Base-by-base conservation (phyloP, 2,329 filamentous ascomycete species). In the Colletotrichum aenigma region DNA sequence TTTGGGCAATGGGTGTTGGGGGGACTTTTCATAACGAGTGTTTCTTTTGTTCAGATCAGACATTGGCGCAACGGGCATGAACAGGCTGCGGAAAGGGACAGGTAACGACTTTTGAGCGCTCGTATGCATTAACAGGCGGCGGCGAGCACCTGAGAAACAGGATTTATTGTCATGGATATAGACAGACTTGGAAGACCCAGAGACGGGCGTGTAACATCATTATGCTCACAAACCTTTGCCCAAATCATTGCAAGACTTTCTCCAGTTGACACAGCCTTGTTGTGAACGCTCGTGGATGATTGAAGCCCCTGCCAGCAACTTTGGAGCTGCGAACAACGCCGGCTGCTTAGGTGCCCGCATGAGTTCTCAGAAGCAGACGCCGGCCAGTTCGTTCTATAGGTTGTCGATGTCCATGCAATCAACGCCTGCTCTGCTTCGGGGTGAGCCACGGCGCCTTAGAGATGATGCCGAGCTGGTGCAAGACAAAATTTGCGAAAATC, bases 301-400 rank as follows among this genome's bases (percentile, higher is more conserved):
- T 12, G 43, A 21, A 21, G 43, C 6, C 18, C 43, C 10, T 43
- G 16, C 7, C 16, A 6, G 18, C 38, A 6, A 12, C 1, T 9
- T n/a, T 48, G 18, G 18, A 6, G 36, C 36, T 38, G 16, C 36
- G 2, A 18, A 8, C 1, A 18, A 18, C 1, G 16, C 16, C 38
- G 8, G 36, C 16, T 0, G 16, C 4, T 6, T 43, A 1, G 16
- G 16, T n/a, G 16, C n/a, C n/a, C n/a, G n/a, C n/a, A n/a, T n/a
- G n/a, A n/a, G n/a, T n/a, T n/a, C n/a, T n/a, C n/a, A n/a, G n/a
- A n/a, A n/a, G n/a, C n/a, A n/a, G n/a, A n/a, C n/a, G n/a, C n/a
- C n/a, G n/a, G n/a, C n/a, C n/a, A n/a, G n/a, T n/a, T n/a, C n/a
- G n/a, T n/a, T n/a, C n/a, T n/a, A n/a, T n/a, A n/a, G n/a, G n/a